Conservation (phyloP, 1,139 yeast species). For the Yamadazyma friedrichii region DNA sequence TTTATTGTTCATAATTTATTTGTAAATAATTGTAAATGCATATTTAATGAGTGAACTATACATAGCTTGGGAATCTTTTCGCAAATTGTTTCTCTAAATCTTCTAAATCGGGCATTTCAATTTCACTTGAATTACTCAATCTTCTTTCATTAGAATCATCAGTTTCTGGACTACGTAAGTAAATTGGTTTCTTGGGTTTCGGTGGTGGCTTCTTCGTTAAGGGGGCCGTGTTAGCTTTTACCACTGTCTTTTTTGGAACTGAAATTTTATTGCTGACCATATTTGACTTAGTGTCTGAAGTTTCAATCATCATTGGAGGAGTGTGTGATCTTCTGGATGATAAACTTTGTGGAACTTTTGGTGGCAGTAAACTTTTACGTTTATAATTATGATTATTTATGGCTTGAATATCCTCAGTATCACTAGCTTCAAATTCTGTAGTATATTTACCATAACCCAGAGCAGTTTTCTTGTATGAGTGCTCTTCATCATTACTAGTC, state of each 20-base stretch:
- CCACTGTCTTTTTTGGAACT: not conserved
- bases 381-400: conserved; percentile 24
- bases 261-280: not conserved
- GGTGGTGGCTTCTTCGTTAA: conserved; percentile 44
- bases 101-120: conserved; percentile 53
- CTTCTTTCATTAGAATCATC: conserved; percentile 21
- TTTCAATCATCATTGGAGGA: not conserved
- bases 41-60: conserved; percentile 18
- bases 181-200: conserved; percentile 58
- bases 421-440: conserved; percentile 29
- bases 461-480: conserved; percentile 52
- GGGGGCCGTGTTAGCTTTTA: not conserved
- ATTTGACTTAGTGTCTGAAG: not conserved
- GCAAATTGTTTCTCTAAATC: conserved; percentile 55
- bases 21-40: not conserved
- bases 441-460: conserved; percentile 76
- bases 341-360: conserved; percentile 32
- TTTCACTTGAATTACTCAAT: conserved; percentile 37
- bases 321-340: conserved; percentile 6
- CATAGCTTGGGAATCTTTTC: conserved; percentile 55
- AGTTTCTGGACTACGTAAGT: conserved; percentile 41
- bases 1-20: not conserved
- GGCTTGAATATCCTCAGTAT: conserved; percentile 38
- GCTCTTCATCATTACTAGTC: conserved; percentile 44
- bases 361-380: conserved; percentile 22